These are phyloP conservation scores for Hypericum androsaemum DNA, from an alignment of 345 rosid genomes.

Conservation along the genomic window DNA sequence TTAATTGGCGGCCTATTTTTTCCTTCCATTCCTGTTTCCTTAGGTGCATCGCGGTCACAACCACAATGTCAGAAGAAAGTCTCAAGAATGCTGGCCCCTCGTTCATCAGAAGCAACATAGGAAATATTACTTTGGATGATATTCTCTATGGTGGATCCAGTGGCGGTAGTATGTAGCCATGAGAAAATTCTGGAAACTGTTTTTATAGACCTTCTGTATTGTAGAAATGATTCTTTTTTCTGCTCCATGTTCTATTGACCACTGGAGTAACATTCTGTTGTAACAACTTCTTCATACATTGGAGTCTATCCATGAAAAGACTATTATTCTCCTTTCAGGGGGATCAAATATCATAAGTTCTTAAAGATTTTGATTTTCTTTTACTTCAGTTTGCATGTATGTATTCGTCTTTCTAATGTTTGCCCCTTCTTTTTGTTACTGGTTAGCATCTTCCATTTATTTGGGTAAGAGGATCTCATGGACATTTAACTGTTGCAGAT, in stretches of 20 bases:
- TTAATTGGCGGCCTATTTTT: background rate
- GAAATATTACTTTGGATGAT: constrained; percentile 62
- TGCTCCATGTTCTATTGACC: constrained; percentile 11
- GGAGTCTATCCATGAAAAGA: constrained; percentile 14
- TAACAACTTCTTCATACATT: constrained; percentile 20
- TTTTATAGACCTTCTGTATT: constrained; percentile 28
- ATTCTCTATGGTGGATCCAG: constrained; percentile 78
- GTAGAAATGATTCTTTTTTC: constrained; percentile 24
- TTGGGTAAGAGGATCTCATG: constrained; percentile 17
- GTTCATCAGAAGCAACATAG: constrained; percentile 63
- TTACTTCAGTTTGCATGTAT: constrained; percentile 10
- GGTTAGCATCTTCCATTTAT: constrained; percentile 8
- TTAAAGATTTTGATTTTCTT: constrained; percentile 9
- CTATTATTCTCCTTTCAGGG: constrained; percentile 4
- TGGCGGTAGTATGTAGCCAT: constrained; percentile 67
- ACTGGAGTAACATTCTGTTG: constrained; percentile 15
- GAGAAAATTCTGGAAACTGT: constrained; percentile 27
- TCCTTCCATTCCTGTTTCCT: constrained; percentile 19
- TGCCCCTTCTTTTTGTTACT: constrained; percentile 5
- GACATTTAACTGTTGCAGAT: constrained; percentile 37
- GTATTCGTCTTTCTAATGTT: constrained; percentile 10
- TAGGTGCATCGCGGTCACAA: constrained; percentile 91
- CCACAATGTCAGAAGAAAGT: constrained; percentile 61
- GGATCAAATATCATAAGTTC: constrained; percentile 5
- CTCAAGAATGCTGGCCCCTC: constrained; percentile 62